Evolutionary conservation across 148 eudicot genomes (phyloP), one percentile per base, ranked within the genome.

Genomic region (Heliamphora exappendiculata): DNA sequence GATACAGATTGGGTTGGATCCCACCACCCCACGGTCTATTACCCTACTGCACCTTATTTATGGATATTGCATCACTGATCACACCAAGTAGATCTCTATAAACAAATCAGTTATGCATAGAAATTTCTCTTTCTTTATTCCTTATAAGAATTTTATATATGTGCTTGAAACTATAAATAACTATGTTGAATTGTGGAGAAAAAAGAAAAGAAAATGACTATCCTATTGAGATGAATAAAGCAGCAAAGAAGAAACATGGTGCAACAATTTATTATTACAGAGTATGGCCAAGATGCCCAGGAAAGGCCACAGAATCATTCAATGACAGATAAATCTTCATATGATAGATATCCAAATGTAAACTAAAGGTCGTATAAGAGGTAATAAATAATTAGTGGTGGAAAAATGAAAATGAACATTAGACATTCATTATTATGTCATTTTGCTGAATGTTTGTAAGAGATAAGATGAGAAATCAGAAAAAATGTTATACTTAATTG

Each of bases 381-480:
- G 55, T 17, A 51, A 50, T 50, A 17, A 11, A 50, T 11, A 50
- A 17, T 3, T 13, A 50, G 14, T 9, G 55, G 3, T 12, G 12
- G 55, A 12, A 12, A 51, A 51, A 3, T 9, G 14, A 51, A 9
- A 42, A 5, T 42, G 10, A 10, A 42, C 10, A 14, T 62, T 34
- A 13, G 19, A 28, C 31, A 19, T 31, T 16, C 67, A 17, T 33
- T 20, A 62, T 34, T 62, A 6, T 8, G 7, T 34, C 36, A 26
- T 41, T 44, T 39, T 36, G 24, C 26, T 37, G 0, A 66, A 66
- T 37, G 70, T 39, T 66, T n/a, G 14, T 39, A 2, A 2, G n/a
- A 65, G 69, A 39, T 39, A 42, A 39, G 49, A 66, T 17, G 69
- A 66, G 70, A 19, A n/a, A n/a, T n/a, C n/a, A n/a, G n/a, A n/a